phyloP scores from a whole-genome alignment of 2,329 filamentous ascomycete genomes.

The Trichophyton simii region DNA sequence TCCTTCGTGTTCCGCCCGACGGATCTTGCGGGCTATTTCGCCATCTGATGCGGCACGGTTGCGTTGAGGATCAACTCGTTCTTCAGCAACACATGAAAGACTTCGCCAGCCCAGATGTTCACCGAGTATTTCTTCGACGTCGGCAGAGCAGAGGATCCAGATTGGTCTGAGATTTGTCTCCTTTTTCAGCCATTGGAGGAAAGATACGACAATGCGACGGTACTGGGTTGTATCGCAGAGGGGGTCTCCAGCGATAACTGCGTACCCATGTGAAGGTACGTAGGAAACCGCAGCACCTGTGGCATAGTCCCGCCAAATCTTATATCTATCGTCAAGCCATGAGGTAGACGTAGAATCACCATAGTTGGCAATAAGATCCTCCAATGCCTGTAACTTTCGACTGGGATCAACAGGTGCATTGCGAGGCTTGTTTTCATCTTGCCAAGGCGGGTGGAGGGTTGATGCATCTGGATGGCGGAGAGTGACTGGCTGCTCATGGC shows the following conservation, averaged over 20 bases:
- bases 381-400: slow-evolving; percentile 56
- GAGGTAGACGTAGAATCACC: slow-evolving; percentile 89
- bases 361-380: slow-evolving; percentile 88
- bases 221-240: slow-evolving; percentile 73
- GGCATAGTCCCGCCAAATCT: slow-evolving; percentile 67
- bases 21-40: slow-evolving; percentile 60
- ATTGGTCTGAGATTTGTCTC: slow-evolving; percentile 63
- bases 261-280: slow-evolving; percentile 62
- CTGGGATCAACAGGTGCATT: slow-evolving; percentile 30
- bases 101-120: slow-evolving; percentile 75
- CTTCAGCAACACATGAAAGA: slow-evolving; percentile 76
- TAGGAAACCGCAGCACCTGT: slow-evolving; percentile 80
- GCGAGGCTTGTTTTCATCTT: slow-evolving; percentile 25
- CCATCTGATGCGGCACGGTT: slow-evolving; percentile 54
- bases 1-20: slow-evolving; percentile 69
- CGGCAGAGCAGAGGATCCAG: slow-evolving; percentile 76
- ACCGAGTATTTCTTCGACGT: slow-evolving; percentile 67
- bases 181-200: slow-evolving; percentile 61
- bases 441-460: slow-evolving; percentile 59
- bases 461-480: slow-evolving; percentile 82
- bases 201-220: slow-evolving; percentile 57
- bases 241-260: slow-evolving; percentile 76
- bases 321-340: slow-evolving; percentile 79
- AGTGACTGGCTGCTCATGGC: slow-evolving; percentile 46
- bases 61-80: slow-evolving; percentile 64